Evolutionary conservation across 768 basidiomycete genomes (phyloP).

Genomic region (Suillus sp.): DNA sequence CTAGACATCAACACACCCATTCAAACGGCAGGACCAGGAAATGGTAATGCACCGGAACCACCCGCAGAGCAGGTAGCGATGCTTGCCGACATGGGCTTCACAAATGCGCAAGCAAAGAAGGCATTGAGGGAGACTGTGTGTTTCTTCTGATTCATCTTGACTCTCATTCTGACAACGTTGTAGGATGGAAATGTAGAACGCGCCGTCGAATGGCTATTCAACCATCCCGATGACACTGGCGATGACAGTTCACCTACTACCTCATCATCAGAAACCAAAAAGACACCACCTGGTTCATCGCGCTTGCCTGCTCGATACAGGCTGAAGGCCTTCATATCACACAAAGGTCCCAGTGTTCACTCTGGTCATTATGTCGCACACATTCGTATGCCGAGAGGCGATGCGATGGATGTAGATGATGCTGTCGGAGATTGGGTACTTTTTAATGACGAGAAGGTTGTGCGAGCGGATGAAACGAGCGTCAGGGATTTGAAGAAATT

Average conservation of each 20-base stretch:
- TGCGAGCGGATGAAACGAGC: slow-evolving; percentile 82
- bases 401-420: slow-evolving; percentile 33
- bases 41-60: slow-evolving; percentile 51
- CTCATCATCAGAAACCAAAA: slow-evolving; percentile 21
- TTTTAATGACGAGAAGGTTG: slow-evolving; percentile 97
- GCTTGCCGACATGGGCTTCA: slow-evolving; percentile 94
- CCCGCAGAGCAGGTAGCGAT: slow-evolving; percentile 68
- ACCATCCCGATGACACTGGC: slow-evolving; percentile 84
- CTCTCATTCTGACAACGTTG: background rate
- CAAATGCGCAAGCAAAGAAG: slow-evolving; percentile 76
- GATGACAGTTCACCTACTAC: slow-evolving; percentile 46
- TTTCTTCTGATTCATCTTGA: slow-evolving; percentile 11
- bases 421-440: slow-evolving; percentile 71
- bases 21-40: slow-evolving; percentile 31
- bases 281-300: slow-evolving; percentile 51
- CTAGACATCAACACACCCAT: slow-evolving; percentile 89
- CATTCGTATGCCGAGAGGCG: slow-evolving; percentile 40
- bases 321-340: slow-evolving; percentile 93
- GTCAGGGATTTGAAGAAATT: slow-evolving; percentile 78
- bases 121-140: slow-evolving; percentile 85
- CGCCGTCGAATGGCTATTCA: slow-evolving; percentile 96
- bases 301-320: slow-evolving; percentile 73
- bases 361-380: slow-evolving; percentile 94
- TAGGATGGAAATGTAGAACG: slow-evolving; percentile 78
- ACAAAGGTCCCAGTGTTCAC: slow-evolving; percentile 95